Base-by-base conservation (phyloP, 1,284 basidiomycete genomes). In the Singerocomus inundabilis region DNA sequence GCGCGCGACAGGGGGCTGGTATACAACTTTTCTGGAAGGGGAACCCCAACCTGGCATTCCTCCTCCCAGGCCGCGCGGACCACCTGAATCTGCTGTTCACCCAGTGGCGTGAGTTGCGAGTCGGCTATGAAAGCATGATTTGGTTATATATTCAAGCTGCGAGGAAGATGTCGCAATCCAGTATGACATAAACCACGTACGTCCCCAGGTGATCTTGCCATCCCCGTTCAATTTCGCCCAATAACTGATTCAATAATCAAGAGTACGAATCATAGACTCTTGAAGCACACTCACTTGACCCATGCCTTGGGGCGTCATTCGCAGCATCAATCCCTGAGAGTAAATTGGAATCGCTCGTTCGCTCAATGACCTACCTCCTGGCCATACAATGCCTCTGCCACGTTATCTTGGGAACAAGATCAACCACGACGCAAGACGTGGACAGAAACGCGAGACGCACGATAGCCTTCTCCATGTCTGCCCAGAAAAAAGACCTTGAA, bases 1-100 rank as follows among this genome's bases (percentile, higher is more conserved):
- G 91, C 87, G 8, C 92, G 76, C 7, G 78, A 81, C 48, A 93
- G 69, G 1, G 92, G 91, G 48, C 86, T 89, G 40, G 79, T 79
- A 61, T 85, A 91, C 46, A 85, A 75, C 42, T 66, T 75, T 47
- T 78, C 70, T 2, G 88, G 88, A 6, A 85, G 60, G 0, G 84
- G 84, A 3, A 88, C 75, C 5, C 77, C 79, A 9, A 67, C 54
- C 3, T 11, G 54, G 1, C 75, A 60, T 64, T 94, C 85, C 5
- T 64, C 56, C 45, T 72, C 67, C 91, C 90, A 93, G 2, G 75
- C 76, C 0, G 55, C 57, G 24, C 78, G 74, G 0, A 83, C 81
- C 24, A 56, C 72, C 18, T 62, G 55, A 0, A 90, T 91, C 69
- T 94, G 89, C 0, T 67, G 55, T 39, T 80, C 70, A 1, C 91